Evolutionary conservation across 1,284 basidiomycete species (phyloP).

Genomic region (Phylloporus gajari): DNA sequence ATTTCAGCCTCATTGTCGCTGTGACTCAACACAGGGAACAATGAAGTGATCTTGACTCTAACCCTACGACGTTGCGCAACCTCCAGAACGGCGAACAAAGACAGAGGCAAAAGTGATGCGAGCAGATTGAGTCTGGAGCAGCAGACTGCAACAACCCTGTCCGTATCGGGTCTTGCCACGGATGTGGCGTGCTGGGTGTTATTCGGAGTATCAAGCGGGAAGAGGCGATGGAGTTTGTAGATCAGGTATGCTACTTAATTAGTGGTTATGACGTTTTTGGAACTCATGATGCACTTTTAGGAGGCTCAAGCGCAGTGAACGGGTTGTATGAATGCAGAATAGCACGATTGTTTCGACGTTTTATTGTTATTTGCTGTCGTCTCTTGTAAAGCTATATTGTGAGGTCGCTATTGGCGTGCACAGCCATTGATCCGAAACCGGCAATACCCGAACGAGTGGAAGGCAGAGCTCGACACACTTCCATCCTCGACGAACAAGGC

Average conservation of each 20-base stretch:
- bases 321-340: not conserved
- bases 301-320: slow-evolving; percentile 66
- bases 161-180: too few relatives aligned
- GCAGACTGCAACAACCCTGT: too few relatives aligned
- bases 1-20: too few relatives aligned
- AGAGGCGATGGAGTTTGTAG: slow-evolving; percentile 90
- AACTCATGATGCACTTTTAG: slow-evolving; percentile 38
- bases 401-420: slow-evolving; percentile 5
- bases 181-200: too few relatives aligned
- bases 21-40: too few relatives aligned
- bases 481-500: slow-evolving; percentile 38
- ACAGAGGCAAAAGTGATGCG: too few relatives aligned
- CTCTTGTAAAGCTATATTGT: slow-evolving; percentile 6
- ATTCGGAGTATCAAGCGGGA: slow-evolving; percentile 85
- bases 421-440: slow-evolving; percentile 33
- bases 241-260: slow-evolving; percentile 63
- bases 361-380: slow-evolving; percentile 42
- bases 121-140: too few relatives aligned
- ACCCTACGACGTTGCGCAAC: too few relatives aligned
- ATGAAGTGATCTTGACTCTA: too few relatives aligned
- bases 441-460: slow-evolving; percentile 34
- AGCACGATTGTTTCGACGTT: not conserved
- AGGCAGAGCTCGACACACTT: not conserved
- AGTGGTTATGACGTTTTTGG: not conserved
- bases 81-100: too few relatives aligned